phyloP scores from a whole-genome alignment of 2,329 filamentous ascomycete species.

The Berkeleyomyces rouxiae region DNA sequence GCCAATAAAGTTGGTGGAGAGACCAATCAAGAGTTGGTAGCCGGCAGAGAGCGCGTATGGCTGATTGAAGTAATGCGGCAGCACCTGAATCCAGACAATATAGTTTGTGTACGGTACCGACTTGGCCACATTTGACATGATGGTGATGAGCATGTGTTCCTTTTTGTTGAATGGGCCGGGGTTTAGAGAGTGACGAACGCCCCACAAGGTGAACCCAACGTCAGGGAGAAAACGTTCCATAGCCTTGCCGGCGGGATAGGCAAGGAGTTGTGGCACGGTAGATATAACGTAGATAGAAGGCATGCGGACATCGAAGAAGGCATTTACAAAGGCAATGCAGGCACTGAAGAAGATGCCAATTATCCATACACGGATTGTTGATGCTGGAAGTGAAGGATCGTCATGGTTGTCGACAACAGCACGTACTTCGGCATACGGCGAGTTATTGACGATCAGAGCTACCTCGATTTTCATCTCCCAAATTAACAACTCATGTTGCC shows the following conservation, averaged over 20 bases:
- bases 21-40: slow-evolving; percentile 33
- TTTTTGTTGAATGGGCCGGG: slow-evolving; percentile 37
- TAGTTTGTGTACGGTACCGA: slow-evolving; percentile 32
- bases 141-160: slow-evolving; percentile 39
- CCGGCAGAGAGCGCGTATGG: slow-evolving; percentile 29
- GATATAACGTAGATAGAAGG: slow-evolving; percentile 32
- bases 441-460: slow-evolving; percentile 34
- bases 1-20: slow-evolving; percentile 38
- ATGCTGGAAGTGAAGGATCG: slow-evolving; percentile 29
- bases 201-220: slow-evolving; percentile 25
- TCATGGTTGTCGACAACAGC: slow-evolving; percentile 39
- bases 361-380: slow-evolving; percentile 35
- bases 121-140: slow-evolving; percentile 37
- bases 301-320: slow-evolving; percentile 37
- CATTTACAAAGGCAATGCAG: slow-evolving; percentile 32
- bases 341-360: slow-evolving; percentile 32
- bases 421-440: slow-evolving; percentile 38
- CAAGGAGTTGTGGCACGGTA: slow-evolving; percentile 37
- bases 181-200: slow-evolving; percentile 23
- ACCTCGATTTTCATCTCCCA: slow-evolving; percentile 36
- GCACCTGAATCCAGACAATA: slow-evolving; percentile 32
- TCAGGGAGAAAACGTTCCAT: slow-evolving; percentile 31
- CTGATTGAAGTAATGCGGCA: slow-evolving; percentile 35
- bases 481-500: slow-evolving; percentile 27
- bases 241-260: slow-evolving; percentile 31